phyloP scores from a whole-genome alignment of 2,329 filamentous ascomycete genomes.

The Diaporthe sp. region DNA sequence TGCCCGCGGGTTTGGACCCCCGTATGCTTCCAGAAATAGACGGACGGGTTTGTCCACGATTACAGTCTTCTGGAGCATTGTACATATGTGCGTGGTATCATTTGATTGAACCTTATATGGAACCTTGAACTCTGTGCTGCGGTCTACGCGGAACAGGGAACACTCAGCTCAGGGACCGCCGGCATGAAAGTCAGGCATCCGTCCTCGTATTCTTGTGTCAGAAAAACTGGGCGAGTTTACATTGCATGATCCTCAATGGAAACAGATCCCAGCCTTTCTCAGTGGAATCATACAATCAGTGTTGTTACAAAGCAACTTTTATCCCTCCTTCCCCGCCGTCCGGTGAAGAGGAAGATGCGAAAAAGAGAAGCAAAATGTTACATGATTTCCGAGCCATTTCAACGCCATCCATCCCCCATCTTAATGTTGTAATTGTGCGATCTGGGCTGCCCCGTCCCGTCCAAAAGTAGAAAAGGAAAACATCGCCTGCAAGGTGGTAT shows the following conservation, averaged over 20 bases:
- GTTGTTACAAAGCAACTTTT: conserved; percentile 27
- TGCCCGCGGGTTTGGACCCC: background rate
- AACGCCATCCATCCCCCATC: conserved; percentile 28
- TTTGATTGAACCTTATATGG: background rate
- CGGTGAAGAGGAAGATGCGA: conserved; percentile 12
- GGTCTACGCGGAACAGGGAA: background rate
- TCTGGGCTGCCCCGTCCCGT: conserved; percentile 12
- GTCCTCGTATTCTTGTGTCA: background rate
- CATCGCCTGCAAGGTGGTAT: conserved; percentile 28
- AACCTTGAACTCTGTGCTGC: background rate
- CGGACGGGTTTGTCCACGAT: background rate
- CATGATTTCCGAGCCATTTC: conserved; percentile 10
- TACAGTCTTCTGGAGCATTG: background rate
- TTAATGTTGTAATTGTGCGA: conserved; percentile 16
- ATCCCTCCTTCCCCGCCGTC: background rate
- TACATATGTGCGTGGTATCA: background rate
- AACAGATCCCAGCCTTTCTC: conserved; percentile 27
- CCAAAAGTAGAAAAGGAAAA: conserved; percentile 4
- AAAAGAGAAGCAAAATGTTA: conserved; percentile 10
- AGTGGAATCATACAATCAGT: conserved; percentile 27
- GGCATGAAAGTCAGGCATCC: background rate
- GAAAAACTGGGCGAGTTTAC: conserved; percentile 18
- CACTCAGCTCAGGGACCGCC: background rate
- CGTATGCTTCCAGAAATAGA: background rate
- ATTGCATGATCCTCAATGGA: conserved; percentile 10